These are phyloP conservation scores for Alternaria sp. DNA, from an alignment of 2,329 filamentous ascomycete genomes.

Conservation along the genomic window DNA sequence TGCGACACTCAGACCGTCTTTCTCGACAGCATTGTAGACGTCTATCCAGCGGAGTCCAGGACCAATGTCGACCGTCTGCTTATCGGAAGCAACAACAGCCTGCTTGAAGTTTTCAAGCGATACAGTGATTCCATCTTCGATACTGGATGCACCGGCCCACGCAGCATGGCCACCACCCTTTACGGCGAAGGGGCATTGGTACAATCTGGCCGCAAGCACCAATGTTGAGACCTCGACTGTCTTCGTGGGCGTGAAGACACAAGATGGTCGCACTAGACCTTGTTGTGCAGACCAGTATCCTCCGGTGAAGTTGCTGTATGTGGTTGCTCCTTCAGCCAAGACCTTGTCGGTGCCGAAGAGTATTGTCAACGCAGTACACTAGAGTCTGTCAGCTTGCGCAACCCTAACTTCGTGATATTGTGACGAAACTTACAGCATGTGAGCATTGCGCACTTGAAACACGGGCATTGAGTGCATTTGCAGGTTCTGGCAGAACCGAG, in stretches of 20 bases:
- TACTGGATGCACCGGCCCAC: constrained; percentile 49
- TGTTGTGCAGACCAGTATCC: constrained; percentile 37
- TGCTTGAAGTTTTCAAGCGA: constrained; percentile 45
- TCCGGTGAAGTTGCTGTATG: constrained; percentile 11
- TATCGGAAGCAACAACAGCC: constrained; percentile 29
- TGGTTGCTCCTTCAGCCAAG: background rate
- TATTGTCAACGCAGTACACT: constrained; percentile 23
- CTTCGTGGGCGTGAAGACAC: constrained; percentile 26
- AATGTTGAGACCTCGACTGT: constrained; percentile 17
- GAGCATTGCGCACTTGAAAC: background rate
- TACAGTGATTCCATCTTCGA: constrained; percentile 52
- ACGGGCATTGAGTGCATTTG: background rate
- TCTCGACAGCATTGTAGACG: constrained; percentile 35
- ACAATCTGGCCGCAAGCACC: constrained; percentile 17
- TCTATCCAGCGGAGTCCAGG: constrained; percentile 39
- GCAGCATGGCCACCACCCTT: constrained; percentile 53
- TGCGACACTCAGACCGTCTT: constrained; percentile 26
- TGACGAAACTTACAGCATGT: background rate
- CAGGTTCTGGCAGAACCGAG: background rate
- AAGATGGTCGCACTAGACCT: constrained; percentile 22
- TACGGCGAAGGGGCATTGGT: constrained; percentile 48
- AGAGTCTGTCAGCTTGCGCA: background rate
- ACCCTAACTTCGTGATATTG: background rate
- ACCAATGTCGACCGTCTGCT: constrained; percentile 28
- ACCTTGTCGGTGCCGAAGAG: constrained; percentile 21